Evolutionary conservation across 1,284 basidiomycete species (phyloP), one percentile per base, ranked within the genome.

Genomic region (Wallemia hederae): DNA sequence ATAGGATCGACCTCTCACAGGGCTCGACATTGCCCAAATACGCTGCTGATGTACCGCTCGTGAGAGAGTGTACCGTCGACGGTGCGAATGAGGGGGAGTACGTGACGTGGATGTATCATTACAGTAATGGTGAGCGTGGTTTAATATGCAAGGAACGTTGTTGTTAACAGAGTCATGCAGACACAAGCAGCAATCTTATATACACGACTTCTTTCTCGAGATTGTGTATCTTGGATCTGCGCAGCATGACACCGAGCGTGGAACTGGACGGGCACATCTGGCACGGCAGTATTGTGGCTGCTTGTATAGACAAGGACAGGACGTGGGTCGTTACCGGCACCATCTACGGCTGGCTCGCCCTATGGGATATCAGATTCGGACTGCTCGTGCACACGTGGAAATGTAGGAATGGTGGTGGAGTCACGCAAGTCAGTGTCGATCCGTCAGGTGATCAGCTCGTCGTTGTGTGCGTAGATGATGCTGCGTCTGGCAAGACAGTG

Each of bases 351-450:
- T 77, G 82, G 9, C 72, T 97, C 5, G 80, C 82, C 1, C 75
- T 97, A 0, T 97, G 91, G 90, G 92, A 98, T 71, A 77, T 90
- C 59, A 80, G 92, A 1, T 97, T 97, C 65, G 87, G 88, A 0
- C 73, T 97, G n/a, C 72, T 85, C 3, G 73, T 97, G 65, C 83
- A 83, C 68, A 84, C 80, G 59, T 96, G 91, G 91, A 78, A 80
- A 64, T 80, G 81, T 0, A 64, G 66, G 0, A 65, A 80, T 82
- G 64, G 76, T 75, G 2, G 73, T 89, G 0, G 90, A 96, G 67
- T 90, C 90, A 0, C 79, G 81, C 0, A 85, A 82, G 62, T 60
- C 39, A 61, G 65, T 28, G 60, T 61, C 56, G 28, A 59, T n/a
- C 24, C 58, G 27, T 27, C 62, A 26, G 17, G 59, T 31, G 29